Base-by-base conservation (phyloP, 805 yeast species). In the Teunomyces barrocoloradensis region DNA sequence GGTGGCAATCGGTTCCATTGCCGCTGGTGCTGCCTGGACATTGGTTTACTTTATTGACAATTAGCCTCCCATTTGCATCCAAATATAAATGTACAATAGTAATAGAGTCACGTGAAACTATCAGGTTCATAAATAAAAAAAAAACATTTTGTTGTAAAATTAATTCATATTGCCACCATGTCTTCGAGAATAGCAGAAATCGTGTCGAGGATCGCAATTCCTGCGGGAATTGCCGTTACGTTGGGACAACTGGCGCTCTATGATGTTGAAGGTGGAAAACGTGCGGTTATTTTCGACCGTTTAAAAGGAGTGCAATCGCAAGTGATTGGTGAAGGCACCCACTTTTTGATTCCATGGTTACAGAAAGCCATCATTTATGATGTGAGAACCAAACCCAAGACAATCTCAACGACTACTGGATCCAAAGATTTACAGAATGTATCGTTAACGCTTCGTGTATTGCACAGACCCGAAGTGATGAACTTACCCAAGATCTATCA, bases 301-400 rank as follows among this genome's bases (percentile, higher is more conserved):
- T 69, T 94, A 49, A 72, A 78, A 38, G 99, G 99, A 73, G 96
- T 94, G 45, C 86, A 88, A 66, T 83, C 82, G 59, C 72, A 74
- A n/a, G 97, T 94, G 20, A 76, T 91, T 50, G 96, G 97, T 25
- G 99, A 94, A 73, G 99, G 99, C 50, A 87, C 98, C 20, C 98
- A 94, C 69, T 94, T 94, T 68, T 73, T 91, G 54, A 67, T 94
- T 45, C 99, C 99, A 45, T 94, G 99, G 98, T 74, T 94, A 54
- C 99, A 94, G 66, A 84, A 82, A 65, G 95, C 98, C 3, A 79
- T 94, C 43, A 73, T 89, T 13, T 94, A 80, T 66, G 99, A 94
- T 66, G 96, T 94, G 25, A 80, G 97, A 64, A 91, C 97, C n/a
- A 87, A 83, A 54, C 98, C 99, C 30, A 85, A 94, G 69, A 88